phyloP scores from a whole-genome alignment of 2,329 filamentous ascomycete genomes.

The Xylaria digitata region DNA sequence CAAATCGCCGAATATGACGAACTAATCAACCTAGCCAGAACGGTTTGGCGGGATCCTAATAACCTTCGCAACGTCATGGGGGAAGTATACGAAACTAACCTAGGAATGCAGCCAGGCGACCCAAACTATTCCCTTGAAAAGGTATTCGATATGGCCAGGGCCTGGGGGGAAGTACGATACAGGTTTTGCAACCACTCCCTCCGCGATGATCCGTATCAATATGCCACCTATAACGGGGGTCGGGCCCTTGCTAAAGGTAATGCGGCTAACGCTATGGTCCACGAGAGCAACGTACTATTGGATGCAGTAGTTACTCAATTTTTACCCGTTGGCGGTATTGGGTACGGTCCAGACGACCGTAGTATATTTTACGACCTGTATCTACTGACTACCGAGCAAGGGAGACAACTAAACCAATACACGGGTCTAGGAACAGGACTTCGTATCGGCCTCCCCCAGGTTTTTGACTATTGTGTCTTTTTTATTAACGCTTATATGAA shows the following conservation, averaged over 20 bases:
- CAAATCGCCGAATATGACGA: conserved; percentile 11
- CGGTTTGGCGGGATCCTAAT: conserved; percentile 8
- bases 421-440: background rate
- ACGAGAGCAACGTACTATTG: conserved; percentile 19
- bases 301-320: conserved; percentile 24
- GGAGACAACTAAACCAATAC: conserved; percentile 3
- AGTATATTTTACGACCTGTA: conserved; percentile 11
- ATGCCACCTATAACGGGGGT: background rate
- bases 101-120: background rate
- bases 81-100: background rate
- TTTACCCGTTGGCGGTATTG: background rate
- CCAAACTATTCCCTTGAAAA: background rate
- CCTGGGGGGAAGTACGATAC: conserved; percentile 22
- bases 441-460: conserved; percentile 5
- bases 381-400: conserved; percentile 23
- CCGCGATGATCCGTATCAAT: conserved; percentile 15
- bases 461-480: conserved; percentile 7
- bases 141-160: conserved; percentile 14
- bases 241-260: background rate
- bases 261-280: conserved; percentile 21
- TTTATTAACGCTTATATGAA: conserved; percentile 24
- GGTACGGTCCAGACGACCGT: conserved; percentile 9
- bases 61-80: background rate
- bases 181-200: conserved; percentile 28
- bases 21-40: conserved; percentile 9